Percentiles rank a stretch among this genome's conserved stretches.
These are phyloP conservation scores for Beauveria pseudobassiana DNA, from an alignment of 2,329 filamentous ascomycete genomes.

Conservation along the genomic window DNA sequence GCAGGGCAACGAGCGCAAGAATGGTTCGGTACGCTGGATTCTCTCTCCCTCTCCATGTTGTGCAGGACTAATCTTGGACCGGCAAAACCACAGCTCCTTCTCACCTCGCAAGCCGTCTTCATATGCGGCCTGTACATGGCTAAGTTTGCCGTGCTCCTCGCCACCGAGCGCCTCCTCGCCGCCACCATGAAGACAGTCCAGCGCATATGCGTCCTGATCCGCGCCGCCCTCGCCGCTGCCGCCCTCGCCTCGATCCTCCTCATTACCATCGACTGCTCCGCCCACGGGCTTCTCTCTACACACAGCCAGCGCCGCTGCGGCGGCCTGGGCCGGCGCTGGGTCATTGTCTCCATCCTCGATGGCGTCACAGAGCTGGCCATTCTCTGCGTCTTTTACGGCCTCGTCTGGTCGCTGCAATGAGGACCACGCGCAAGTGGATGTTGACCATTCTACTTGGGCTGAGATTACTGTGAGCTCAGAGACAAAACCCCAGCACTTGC, in stretches of 20 bases:
- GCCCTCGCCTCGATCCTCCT: conserved; percentile 10
- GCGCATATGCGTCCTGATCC: conserved; percentile 8
- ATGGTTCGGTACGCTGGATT: conserved; percentile 5
- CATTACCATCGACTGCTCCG: conserved; percentile 5
- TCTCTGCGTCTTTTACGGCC: conserved; percentile 6
- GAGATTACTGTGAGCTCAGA: conserved; percentile 1
- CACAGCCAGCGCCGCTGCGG: background rate
- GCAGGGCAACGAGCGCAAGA: conserved; percentile 5
- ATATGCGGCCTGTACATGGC: conserved; percentile 13
- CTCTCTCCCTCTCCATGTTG: background rate
- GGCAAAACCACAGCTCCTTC: background rate
- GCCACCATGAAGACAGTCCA: conserved; percentile 11
- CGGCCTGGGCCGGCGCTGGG: conserved; percentile 1
- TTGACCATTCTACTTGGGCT: conserved; percentile 3
- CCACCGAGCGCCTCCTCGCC: conserved; percentile 15
- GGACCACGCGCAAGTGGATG: background rate
- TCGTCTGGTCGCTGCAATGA: conserved; percentile 11
- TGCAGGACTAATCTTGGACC: background rate
- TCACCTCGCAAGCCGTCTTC: conserved; percentile 12
- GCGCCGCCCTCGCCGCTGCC: conserved; percentile 5
- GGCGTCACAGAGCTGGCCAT: conserved; percentile 1
- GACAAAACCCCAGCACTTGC: background rate
- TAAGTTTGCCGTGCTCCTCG: conserved; percentile 16
- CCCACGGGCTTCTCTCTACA: background rate
- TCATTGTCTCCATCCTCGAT: conserved; percentile 3